These are phyloP conservation scores for Petasospora fabianii DNA, from an alignment of 1,139 yeast genomes.

Conservation along the genomic window DNA sequence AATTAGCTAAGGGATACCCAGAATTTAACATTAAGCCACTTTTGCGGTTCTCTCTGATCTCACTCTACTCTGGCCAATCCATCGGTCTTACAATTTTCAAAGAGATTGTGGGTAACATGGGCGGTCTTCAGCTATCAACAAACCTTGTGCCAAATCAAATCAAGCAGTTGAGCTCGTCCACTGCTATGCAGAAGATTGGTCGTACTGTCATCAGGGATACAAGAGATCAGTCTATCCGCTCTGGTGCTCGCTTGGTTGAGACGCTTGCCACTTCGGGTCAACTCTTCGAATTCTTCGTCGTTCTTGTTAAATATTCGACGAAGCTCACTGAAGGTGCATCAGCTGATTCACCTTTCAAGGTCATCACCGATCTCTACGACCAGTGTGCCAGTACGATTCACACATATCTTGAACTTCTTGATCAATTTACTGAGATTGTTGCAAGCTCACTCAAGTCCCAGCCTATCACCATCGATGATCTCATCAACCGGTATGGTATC, in stretches of 20 bases:
- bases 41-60: slow-evolving; percentile 57
- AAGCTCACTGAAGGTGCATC: slow-evolving; percentile 37
- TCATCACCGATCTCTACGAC: slow-evolving; percentile 68
- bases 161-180: slow-evolving; percentile 63
- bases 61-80: slow-evolving; percentile 58
- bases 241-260: slow-evolving; percentile 53
- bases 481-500: slow-evolving; percentile 49
- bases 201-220: slow-evolving; percentile 62
- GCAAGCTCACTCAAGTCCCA: too few species aligned
- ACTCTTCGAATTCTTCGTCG: slow-evolving; percentile 59
- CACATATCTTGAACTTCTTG: slow-evolving; percentile 59
- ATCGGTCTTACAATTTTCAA: slow-evolving; percentile 66
- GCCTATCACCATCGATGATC: too few species aligned
- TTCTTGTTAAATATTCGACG: slow-evolving; percentile 50
- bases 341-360: slow-evolving; percentile 59
- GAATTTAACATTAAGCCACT: slow-evolving; percentile 55
- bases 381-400: too few species aligned
- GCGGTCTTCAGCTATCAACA: slow-evolving; percentile 70
- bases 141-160: slow-evolving; percentile 67
- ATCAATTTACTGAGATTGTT: too few species aligned
- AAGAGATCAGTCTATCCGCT: slow-evolving; percentile 43
- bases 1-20: slow-evolving; percentile 51
- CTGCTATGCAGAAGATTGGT: slow-evolving; percentile 51
- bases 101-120: slow-evolving; percentile 71
- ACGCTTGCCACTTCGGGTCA: slow-evolving; percentile 44